Evolutionary conservation across 768 basidiomycete species (phyloP), one percentile per base, ranked within the genome.

Genomic region (Amanita thiersii): DNA sequence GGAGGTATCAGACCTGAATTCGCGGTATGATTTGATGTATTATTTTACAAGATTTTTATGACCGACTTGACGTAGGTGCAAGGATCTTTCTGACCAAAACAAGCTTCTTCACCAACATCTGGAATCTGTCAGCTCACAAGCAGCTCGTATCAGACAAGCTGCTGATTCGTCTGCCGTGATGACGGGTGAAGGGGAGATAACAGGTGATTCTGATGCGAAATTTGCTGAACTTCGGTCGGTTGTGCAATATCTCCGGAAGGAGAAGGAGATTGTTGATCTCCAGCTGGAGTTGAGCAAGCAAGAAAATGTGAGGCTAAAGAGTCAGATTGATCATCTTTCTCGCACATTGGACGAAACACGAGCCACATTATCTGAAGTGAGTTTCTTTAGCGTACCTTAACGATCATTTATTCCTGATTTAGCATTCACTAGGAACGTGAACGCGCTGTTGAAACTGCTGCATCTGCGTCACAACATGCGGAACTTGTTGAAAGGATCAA

Each of bases 201-300:
- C 60, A 6, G 77, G 69, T 12, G 77, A 80, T 45, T 52, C 64
- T 2, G 83, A 86, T 47, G 68, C 68, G 1, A 82, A 86, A 54
- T 49, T 86, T 7, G 68, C 81, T 0, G 86, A 89, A 49, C 61
- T 90, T 15, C 81, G 84, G 20, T 75, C 82, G 12, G 81, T 90
- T 19, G 79, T 91, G 31, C 72, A 79, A 2, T 92, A 86, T 59
- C 65, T 93, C 24, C 75, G 90, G 30, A 88, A 84, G 54, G 90
- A 92, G 68, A 91, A 93, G 62, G 88, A 92, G 56, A 89, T 93
- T 39, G 82, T 87, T 33, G 89, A 93, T 50, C 72, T 91, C 23
- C 87, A 91, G 48, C 69, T 89, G 18, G 86, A 91, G 52, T 74
- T 92, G 36, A 73, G 80, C 67, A 71, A 73, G 51, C 71, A 83